Percentiles rank a stretch among this genome's conserved stretches.
These are phyloP conservation scores for Begonia masoniana DNA, from an alignment of 306 rosid genomes.

Conservation along the genomic window DNA sequence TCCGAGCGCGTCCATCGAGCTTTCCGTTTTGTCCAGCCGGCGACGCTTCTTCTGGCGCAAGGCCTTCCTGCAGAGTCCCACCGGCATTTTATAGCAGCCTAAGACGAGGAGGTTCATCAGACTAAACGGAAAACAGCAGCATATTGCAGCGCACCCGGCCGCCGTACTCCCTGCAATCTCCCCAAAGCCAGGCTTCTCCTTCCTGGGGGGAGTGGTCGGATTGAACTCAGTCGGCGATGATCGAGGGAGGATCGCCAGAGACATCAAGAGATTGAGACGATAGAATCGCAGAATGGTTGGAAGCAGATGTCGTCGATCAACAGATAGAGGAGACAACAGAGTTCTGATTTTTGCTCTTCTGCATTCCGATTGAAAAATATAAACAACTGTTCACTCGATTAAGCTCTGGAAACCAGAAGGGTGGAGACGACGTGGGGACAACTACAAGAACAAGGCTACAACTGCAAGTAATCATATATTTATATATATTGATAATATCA, in stretches of 20 bases:
- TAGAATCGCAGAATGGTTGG: too few relatives aligned
- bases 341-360: too few relatives aligned
- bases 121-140: slow-evolving; percentile 73
- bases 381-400: too few relatives aligned
- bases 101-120: slow-evolving; percentile 36
- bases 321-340: too few relatives aligned
- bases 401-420: too few relatives aligned
- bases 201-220: neutral
- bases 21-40: slow-evolving; percentile 7
- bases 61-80: slow-evolving; percentile 33
- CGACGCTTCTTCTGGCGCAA: slow-evolving; percentile 15
- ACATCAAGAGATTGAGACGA: neutral
- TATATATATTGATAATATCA: too few relatives aligned
- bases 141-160: slow-evolving; percentile 74
- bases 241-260: neutral
- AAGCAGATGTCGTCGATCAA: too few relatives aligned
- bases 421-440: too few relatives aligned
- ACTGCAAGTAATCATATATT: too few relatives aligned
- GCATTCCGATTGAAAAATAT: too few relatives aligned
- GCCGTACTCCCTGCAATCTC: slow-evolving; percentile 55
- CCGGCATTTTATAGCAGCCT: slow-evolving; percentile 41
- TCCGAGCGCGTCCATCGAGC: slow-evolving; percentile 4
- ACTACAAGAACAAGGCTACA: too few relatives aligned
- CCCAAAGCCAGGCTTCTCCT: slow-evolving; percentile 17
- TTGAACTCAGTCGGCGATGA: neutral